Conservation (phyloP, 1,139 yeast species). For the Chernovozyma aurita region DNA sequence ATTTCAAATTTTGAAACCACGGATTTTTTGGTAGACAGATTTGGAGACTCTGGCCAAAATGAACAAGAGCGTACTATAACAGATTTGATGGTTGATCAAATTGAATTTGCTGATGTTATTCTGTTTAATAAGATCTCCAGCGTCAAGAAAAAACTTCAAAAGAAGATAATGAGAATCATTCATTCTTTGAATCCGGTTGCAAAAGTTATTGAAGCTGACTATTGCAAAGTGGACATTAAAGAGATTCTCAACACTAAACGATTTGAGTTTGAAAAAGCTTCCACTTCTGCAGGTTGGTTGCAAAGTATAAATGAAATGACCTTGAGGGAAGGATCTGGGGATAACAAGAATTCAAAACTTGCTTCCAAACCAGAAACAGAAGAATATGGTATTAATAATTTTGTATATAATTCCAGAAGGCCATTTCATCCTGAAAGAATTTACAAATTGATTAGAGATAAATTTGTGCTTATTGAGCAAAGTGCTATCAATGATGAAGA, state of each 20-base stretch:
- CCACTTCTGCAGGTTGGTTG: conserved; percentile 45
- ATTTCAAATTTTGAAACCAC: conserved; percentile 37
- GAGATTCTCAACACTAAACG: conserved; percentile 29
- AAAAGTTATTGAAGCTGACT: conserved; percentile 27
- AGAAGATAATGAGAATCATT: conserved; percentile 25
- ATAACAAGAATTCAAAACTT: conserved; percentile 13
- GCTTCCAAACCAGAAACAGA: conserved; percentile 27
- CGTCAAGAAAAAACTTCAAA: conserved; percentile 18
- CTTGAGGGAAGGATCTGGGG: conserved; percentile 30
- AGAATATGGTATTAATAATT: conserved; percentile 41
- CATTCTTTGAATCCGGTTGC: conserved; percentile 39
- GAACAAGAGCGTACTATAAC: conserved; percentile 41
- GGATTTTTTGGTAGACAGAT: conserved; percentile 36
- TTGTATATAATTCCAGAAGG: conserved; percentile 32
- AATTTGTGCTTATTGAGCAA: conserved; percentile 28
- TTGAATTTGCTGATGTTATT: conserved; percentile 42
- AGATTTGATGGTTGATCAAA: conserved; percentile 42
- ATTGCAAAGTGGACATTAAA: conserved; percentile 29
- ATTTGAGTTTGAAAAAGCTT: conserved; percentile 36
- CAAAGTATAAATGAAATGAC: conserved; percentile 39
- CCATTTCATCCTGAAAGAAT: conserved; percentile 44
- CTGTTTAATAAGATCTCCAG: conserved; percentile 32
- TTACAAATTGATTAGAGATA: conserved; percentile 29
- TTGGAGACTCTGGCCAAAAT: conserved; percentile 32
- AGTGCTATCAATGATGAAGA: conserved; percentile 14